Base-by-base conservation (phyloP, 345 rosid species). In the Hibiscus tridactylites region DNA sequence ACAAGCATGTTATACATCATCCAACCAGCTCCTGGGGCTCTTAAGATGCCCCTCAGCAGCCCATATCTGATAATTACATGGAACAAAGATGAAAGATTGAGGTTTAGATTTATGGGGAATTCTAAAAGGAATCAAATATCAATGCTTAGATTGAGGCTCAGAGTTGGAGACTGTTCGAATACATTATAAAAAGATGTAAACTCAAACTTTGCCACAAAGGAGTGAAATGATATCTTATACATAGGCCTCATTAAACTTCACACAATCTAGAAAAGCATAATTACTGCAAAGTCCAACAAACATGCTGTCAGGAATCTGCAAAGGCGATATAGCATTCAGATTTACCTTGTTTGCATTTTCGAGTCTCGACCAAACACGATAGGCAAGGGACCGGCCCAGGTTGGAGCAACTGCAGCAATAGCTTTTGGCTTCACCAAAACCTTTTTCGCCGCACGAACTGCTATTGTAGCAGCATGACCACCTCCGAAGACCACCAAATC, bases 341-440 rank as follows among this genome's bases (percentile, higher is more conserved):
- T 35, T 54, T 83, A 93, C 97, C 98, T 88, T 44, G 87, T 76
- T 73, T 84, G 96, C 97, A 91, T 90, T 82, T 73, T 85, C 61
- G 92, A 85, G 72, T 93, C 97, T 74, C 96, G 91, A 68, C 95
- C 97, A 77, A 93, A 93, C 31, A 91, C 96, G 61, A 93, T 87
- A 42, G 94, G 98, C 28, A 93, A 90, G 57, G 96, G 97, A 53
- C 97, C 97, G 72, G 96, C 94, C 96, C 94, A 90, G 66, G 97
- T 93, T 37, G 97, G 96, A 19, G 98, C 97, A 64, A 91, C 90
- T 10, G 95, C 95, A 69, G 95, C 94, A 57, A 88, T 87, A 56
- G 94, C 97, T 74, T 81, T 79, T 65, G 96, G 91, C 79, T 90
- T 90, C 73, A 90, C 87, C 83, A 93, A 76, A 77, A 85, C 89